These are phyloP conservation scores for Jatropha podagrica DNA, from an alignment of 441 rosid genomes.

Conservation along the genomic window DNA sequence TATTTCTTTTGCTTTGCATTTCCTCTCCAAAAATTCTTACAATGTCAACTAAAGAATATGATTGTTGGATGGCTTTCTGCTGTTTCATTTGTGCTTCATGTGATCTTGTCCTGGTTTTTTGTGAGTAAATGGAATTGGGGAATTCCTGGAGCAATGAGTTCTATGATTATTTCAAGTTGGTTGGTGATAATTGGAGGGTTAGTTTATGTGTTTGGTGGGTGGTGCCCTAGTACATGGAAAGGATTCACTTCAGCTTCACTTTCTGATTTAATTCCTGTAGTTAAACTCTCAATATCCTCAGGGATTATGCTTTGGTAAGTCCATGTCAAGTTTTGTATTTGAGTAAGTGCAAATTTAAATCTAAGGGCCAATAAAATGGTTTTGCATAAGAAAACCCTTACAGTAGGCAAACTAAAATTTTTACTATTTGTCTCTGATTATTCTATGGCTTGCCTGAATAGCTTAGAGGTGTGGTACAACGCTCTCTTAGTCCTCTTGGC, in stretches of 20 bases:
- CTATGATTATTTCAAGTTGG: slow-evolving; percentile 36
- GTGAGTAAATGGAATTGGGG: slow-evolving; percentile 38
- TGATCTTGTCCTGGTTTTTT: slow-evolving; percentile 49
- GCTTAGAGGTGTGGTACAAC: slow-evolving; percentile 66
- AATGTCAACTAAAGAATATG: slow-evolving; percentile 29
- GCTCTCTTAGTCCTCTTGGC: slow-evolving; percentile 51
- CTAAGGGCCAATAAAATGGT: too few species aligned
- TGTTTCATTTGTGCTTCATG: slow-evolving; percentile 34
- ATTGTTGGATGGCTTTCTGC: slow-evolving; percentile 48
- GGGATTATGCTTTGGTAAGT: slow-evolving; percentile 58
- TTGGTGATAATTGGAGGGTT: slow-evolving; percentile 24
- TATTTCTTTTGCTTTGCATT: not conserved
- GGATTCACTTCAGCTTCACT: slow-evolving; percentile 49
- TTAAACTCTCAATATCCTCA: slow-evolving; percentile 54
- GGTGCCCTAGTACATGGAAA: slow-evolving; percentile 48
- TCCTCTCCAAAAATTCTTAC: not conserved
- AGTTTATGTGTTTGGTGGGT: slow-evolving; percentile 46
- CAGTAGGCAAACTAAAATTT: too few species aligned
- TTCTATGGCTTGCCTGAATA: slow-evolving; percentile 6
- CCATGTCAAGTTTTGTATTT: too few species aligned
- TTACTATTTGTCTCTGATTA: not conserved
- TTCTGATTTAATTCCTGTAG: slow-evolving; percentile 34
- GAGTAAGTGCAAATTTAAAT: too few species aligned
- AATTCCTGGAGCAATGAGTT: slow-evolving; percentile 47
- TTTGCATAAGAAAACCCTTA: too few species aligned